phyloP scores from a whole-genome alignment of 148 eudicot genomes.

The Cornus suecica region DNA sequence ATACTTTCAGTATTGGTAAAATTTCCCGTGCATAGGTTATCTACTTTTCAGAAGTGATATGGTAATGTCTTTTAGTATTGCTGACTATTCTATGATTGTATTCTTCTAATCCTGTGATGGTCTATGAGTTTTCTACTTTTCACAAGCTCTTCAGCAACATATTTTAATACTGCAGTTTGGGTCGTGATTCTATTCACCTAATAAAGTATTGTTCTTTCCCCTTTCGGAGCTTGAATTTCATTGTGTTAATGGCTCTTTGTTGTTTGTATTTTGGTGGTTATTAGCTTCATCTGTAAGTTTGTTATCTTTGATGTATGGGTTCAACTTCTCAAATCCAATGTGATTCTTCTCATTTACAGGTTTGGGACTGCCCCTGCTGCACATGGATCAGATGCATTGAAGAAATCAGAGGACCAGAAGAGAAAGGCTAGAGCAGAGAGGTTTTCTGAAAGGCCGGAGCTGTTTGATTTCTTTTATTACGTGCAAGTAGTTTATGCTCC shows the following conservation, averaged over 20 bases:
- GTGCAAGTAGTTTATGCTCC: not conserved
- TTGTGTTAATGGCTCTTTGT: not conserved
- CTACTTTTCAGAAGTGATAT: not conserved
- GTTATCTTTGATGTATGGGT: not conserved
- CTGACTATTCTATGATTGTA: not conserved
- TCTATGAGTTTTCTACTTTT: not conserved
- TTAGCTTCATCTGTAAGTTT: not conserved
- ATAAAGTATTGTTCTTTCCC: not conserved
- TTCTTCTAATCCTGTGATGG: not conserved
- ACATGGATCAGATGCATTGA: slow-evolving; percentile 44
- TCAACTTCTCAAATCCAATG: not conserved
- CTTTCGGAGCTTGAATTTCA: not conserved
- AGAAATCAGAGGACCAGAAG: slow-evolving; percentile 70
- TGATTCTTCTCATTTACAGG: slow-evolving; percentile 31
- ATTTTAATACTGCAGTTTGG: not conserved
- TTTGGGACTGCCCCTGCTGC: slow-evolving; percentile 56
- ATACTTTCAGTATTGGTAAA: not conserved
- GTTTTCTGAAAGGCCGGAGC: slow-evolving; percentile 20
- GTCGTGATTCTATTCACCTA: not conserved
- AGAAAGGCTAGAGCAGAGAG: slow-evolving; percentile 99
- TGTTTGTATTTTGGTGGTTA: not conserved
- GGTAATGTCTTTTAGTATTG: not conserved
- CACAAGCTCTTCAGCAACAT: not conserved
- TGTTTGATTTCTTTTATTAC: not conserved
- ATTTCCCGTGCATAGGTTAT: not conserved